Conservation (phyloP, 768 basidiomycete genomes). For the Tulasnella sp. region DNA sequence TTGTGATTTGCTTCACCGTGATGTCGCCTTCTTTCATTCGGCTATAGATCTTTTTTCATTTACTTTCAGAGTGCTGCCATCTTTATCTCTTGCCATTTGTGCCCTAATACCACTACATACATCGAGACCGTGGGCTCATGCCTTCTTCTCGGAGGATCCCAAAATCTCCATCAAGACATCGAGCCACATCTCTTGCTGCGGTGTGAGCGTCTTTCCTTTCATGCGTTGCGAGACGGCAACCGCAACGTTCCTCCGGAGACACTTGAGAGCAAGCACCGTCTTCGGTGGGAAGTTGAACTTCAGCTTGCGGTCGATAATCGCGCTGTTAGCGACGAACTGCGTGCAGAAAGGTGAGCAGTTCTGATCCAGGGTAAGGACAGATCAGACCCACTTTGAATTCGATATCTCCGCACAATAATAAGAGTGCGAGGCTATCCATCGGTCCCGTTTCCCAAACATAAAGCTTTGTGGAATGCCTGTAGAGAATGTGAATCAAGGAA, state of each 20-base stretch:
- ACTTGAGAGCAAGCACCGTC: constrained; percentile 73
- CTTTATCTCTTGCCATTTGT: constrained; percentile 16
- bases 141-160: constrained; percentile 36
- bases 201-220: constrained; percentile 56
- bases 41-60: constrained; percentile 14
- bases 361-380: background rate
- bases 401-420: constrained; percentile 83
- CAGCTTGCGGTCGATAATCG: constrained; percentile 81
- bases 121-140: background rate
- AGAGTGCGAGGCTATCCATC: constrained; percentile 73
- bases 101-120: constrained; percentile 7
- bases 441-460: constrained; percentile 94
- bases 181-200: constrained; percentile 66
- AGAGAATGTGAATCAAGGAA: constrained; percentile 30
- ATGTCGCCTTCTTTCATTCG: background rate
- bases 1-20: constrained; percentile 45
- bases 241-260: constrained; percentile 62
- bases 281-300: constrained; percentile 67
- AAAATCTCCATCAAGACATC: constrained; percentile 62
- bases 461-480: constrained; percentile 87
- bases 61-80: background rate
- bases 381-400: constrained; percentile 69
- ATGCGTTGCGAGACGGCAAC: constrained; percentile 62
- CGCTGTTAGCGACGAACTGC: constrained; percentile 68
- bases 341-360: background rate